Evolutionary conservation across 1,284 basidiomycete species (phyloP), one percentile per base, ranked within the genome.

Genomic region (Polyporus tsugae): DNA sequence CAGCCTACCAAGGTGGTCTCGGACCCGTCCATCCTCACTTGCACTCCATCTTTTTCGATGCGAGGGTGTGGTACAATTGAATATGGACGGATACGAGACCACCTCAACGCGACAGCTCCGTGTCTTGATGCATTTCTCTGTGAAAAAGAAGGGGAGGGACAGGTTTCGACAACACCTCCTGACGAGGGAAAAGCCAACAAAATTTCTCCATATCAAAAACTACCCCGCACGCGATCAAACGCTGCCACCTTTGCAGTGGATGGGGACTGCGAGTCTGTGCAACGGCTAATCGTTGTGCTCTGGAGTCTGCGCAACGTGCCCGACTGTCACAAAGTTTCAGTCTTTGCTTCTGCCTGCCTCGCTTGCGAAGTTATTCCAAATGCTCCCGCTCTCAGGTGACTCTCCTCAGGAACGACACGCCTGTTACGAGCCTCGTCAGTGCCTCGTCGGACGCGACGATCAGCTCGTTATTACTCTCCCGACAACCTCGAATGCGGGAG

Each of bases 371-470:
- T 4, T 11, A 35, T 55, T 35, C 25, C 52, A 33, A 55, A 33
- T 55, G 29, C 52, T 19, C 15, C 29, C 52, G 52, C 29, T 4
- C 29, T 55, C 52, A 55, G 52, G 13, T 55, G 52, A 55, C 52
- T 15, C 52, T 7, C 29, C 19, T 6, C 52, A 55, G 52, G 52
- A 55, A 29, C 52, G 5, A 15, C 52, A 17, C 52, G 29, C 17
- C 3, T 19, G 29, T 29, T 17, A 9, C 17, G 15, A 35, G 46
- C 46, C 46, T 58, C 36, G n/a, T 38, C 36, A 15, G 15, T 19
- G 46, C 46, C 46, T 58, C 36, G n/a, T 38, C 36, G 22, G 41
- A 25, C 53, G 36, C 55, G 64, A 53, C 25, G 64, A 64, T 64
- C 63, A 64, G 22, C 36, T 35, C 15, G 41, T 41, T 52, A 46